Conservation (phyloP, 768 basidiomycete genomes). For the Calocera viscosa region DNA sequence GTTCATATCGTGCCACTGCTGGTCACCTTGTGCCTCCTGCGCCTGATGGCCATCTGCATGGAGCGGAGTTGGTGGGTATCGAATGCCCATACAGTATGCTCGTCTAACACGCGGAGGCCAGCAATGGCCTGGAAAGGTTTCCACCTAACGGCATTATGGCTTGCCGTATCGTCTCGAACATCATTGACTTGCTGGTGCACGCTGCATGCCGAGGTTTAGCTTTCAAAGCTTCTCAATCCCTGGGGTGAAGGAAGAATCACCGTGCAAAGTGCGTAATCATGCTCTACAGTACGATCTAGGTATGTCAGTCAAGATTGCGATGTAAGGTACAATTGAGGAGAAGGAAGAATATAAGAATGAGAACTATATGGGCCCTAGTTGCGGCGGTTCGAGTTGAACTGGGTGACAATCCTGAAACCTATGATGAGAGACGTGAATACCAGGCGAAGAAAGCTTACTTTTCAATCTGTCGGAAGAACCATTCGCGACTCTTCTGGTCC, state of each 20-base stretch:
- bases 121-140: no score
- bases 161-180: no score
- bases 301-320: background rate
- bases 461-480: slow-evolving; percentile 32
- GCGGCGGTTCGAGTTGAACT: background rate
- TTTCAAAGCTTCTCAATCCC: background rate
- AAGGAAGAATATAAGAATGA: background rate
- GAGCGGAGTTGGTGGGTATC: no score
- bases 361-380: background rate
- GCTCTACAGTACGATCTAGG: background rate
- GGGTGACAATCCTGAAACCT: background rate
- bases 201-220: background rate
- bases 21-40: no score
- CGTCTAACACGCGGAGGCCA: no score
- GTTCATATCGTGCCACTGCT: no score
- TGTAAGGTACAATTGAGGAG: background rate
- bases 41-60: no score
- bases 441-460: slow-evolving; percentile 21
- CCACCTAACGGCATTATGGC: no score
- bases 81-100: no score
- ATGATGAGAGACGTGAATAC: background rate
- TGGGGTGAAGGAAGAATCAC: background rate
- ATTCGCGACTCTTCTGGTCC: slow-evolving; percentile 25
- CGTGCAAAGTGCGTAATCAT: no score
- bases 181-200: no score